Base-by-base conservation (phyloP, 1,284 basidiomycete genomes). In the Gastroboletus turbinatus region DNA sequence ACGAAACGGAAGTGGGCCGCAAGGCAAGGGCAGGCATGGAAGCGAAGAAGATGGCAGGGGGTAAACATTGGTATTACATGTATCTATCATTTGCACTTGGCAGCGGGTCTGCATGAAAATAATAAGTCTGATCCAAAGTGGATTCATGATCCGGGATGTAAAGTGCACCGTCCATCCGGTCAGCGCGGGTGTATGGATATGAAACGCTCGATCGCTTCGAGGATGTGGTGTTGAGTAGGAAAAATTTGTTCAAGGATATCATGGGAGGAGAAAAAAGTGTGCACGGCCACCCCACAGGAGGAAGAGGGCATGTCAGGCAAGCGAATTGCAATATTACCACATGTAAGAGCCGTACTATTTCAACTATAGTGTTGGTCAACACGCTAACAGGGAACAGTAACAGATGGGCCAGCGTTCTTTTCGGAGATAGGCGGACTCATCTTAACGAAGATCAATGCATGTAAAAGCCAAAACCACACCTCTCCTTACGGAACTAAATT, bases 391-490 rank as follows among this genome's bases (percentile, higher is more conserved):
- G 27, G 60, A 52, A 53, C 21, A 27, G 30, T 32, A 46, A 51
- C 49, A 56, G 53, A 64, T 67, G 60, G 8, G 5, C 46, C 53
- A 46, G 47, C 50, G 27, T 56, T 55, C 57, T 50, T 53, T 27
- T 56, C 72, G 68, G 68, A 73, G 69, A 70, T 70, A 53, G 44
- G 60, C 71, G 68, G 70, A 68, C 43, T 54, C 56, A 63, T 69
- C 56, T 56, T 30, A 60, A 60, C 64, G 67, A 73, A 57, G 70
- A 73, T 71, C 70, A 71, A 55, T 60, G 53, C 52, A 69, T 63
- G 43, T 50, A 70, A 73, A 70, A 72, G 67, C 53, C 68, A 73
- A 71, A 73, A 61, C 57, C 52, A 67, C 54, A 56, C 56, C 38
- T 67, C 52, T 67, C 52, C 23, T 72, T 70, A 73, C 71, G 70